Evolutionary conservation across 345 rosid genomes (phyloP).

Genomic region (Salix caprea): DNA sequence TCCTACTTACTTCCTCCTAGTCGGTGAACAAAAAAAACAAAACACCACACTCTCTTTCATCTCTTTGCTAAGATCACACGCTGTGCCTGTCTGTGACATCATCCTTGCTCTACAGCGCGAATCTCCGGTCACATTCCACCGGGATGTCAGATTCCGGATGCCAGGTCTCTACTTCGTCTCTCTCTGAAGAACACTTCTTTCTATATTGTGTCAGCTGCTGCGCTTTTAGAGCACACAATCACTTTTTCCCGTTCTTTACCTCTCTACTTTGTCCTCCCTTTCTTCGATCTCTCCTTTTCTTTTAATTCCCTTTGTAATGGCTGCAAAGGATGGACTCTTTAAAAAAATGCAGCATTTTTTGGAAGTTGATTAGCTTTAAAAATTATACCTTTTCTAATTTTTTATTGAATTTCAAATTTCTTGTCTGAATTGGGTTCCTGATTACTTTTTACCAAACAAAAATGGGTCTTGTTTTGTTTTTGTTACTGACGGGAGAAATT

Average conservation of each 20-base stretch:
- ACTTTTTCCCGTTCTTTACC: background rate
- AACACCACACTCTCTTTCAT: constrained; percentile 5
- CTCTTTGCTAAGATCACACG: background rate
- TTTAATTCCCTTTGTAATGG: background rate
- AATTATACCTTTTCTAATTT: background rate
- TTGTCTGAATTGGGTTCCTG: background rate
- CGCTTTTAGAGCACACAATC: background rate
- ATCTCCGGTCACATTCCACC: constrained; percentile 18
- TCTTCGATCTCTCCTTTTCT: background rate
- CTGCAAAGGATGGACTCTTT: no score
- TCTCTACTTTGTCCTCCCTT: background rate
- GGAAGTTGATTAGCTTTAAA: background rate
- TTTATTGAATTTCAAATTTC: constrained; percentile 4
- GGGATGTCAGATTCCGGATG: constrained; percentile 23
- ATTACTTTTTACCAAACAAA: no score
- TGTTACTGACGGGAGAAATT: background rate
- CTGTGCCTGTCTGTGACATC: background rate
- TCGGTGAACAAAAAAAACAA: constrained; percentile 25
- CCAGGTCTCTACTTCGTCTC: constrained; percentile 6
- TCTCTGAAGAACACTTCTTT: background rate
- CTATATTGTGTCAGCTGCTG: background rate
- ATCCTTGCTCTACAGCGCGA: background rate
- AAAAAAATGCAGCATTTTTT: constrained; percentile 13
- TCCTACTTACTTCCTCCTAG: background rate
- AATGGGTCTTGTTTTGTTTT: background rate